Conservation (phyloP, 257 asterid genomes). For the Jaltomata sinuosa region DNA sequence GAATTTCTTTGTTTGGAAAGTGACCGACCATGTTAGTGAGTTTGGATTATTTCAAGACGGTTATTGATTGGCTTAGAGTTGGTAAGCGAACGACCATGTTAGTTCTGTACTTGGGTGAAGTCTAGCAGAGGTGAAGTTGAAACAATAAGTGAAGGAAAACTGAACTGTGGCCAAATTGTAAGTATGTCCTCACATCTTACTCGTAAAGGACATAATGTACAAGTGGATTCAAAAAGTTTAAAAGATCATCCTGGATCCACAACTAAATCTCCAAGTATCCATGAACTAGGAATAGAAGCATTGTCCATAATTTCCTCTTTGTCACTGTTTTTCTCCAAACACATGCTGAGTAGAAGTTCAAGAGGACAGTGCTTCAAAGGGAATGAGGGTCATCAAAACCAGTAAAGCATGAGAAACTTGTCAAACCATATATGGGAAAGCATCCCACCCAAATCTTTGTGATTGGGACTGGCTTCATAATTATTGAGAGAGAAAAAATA, state of each 20-base stretch:
- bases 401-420: constrained; percentile 31
- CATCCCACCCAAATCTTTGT: constrained; percentile 54
- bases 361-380: constrained; percentile 4
- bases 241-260: constrained; percentile 36
- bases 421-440: constrained; percentile 37
- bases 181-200: constrained; percentile 29
- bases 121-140: background rate
- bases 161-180: background rate
- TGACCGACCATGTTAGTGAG: background rate
- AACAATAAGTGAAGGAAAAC: background rate
- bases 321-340: background rate
- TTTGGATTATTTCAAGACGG: background rate
- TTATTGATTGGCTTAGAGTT: background rate
- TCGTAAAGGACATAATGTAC: constrained; percentile 44
- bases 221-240: constrained; percentile 23
- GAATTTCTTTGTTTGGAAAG: background rate
- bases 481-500: background rate
- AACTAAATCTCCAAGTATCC: constrained; percentile 24
- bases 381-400: constrained; percentile 31
- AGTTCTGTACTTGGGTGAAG: background rate
- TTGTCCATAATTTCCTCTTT: constrained; percentile 19
- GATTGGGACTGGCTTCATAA: constrained; percentile 41
- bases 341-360: background rate
- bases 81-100: background rate
- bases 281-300: constrained; percentile 11